Conservation (phyloP, 306 rosid genomes). For the Ammopiptanthus mongolicus region DNA sequence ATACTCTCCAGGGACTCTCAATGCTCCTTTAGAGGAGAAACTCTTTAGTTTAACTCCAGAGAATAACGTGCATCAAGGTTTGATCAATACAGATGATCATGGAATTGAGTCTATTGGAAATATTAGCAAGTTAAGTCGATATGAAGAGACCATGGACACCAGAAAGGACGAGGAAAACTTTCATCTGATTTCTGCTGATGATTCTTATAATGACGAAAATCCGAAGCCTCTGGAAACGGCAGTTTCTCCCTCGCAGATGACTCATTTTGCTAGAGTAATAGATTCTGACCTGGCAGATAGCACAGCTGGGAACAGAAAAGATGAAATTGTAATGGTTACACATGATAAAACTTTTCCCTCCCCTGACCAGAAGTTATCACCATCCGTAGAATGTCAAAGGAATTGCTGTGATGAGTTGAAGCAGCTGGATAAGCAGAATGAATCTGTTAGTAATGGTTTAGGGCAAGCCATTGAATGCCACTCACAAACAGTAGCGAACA, state of each 20-base stretch:
- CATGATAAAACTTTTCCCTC: conserved; percentile 29
- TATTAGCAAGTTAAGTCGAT: conserved; percentile 28
- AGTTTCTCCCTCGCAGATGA: conserved; percentile 32
- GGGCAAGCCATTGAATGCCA: conserved; percentile 20
- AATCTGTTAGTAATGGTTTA: conserved; percentile 20
- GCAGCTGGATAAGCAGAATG: conserved; percentile 24
- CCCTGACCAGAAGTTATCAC: conserved; percentile 24
- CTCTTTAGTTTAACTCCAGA: conserved; percentile 28
- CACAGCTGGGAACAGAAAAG: conserved; percentile 12
- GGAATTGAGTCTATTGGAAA: conserved; percentile 27
- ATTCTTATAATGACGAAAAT: conserved; percentile 21
- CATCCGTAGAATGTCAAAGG: conserved; percentile 23
- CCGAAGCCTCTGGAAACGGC: conserved; percentile 12
- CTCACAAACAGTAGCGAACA: conserved; percentile 14
- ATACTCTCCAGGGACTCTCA: conserved; percentile 43
- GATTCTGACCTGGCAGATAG: conserved; percentile 25
- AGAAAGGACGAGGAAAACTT: conserved; percentile 23
- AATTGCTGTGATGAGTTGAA: conserved; percentile 25
- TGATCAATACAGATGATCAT: conserved; percentile 28
- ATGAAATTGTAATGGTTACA: background rate
- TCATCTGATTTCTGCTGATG: conserved; percentile 7
- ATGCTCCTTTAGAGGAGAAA: conserved; percentile 36
- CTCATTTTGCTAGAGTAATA: conserved; percentile 26
- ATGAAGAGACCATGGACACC: conserved; percentile 26
- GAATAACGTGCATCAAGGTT: conserved; percentile 24